Conservation (phyloP, 352 stramenopile genomes). For the Phytophthora quininea region DNA sequence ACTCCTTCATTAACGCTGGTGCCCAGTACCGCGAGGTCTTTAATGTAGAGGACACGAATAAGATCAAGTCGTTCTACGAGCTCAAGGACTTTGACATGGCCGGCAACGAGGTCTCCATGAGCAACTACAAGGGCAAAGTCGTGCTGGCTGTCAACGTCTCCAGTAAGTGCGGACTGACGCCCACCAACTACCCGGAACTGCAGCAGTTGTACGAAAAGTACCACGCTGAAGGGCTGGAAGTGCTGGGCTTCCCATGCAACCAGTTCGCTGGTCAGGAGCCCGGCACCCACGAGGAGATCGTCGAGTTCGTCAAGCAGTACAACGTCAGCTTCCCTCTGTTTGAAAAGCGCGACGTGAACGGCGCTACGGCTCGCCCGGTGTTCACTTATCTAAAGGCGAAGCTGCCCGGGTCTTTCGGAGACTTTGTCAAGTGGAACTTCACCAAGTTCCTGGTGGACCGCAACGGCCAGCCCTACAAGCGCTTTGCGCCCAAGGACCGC, state of each 20-base stretch:
- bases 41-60: slow-evolving; percentile 34
- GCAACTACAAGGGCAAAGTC: slow-evolving; percentile 72
- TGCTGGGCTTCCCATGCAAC: slow-evolving; percentile 91
- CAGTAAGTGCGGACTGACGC: slow-evolving; percentile 82
- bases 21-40: slow-evolving; percentile 52
- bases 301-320: slow-evolving; percentile 67
- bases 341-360: slow-evolving; percentile 91
- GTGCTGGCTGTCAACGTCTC: slow-evolving; percentile 84
- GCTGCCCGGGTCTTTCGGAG: slow-evolving; percentile 66
- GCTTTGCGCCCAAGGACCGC: slow-evolving; percentile 64
- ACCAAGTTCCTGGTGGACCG: slow-evolving; percentile 92
- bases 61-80: slow-evolving; percentile 76
- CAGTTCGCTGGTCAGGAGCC: slow-evolving; percentile 69
- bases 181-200: slow-evolving; percentile 90
- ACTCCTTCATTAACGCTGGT: slow-evolving; percentile 55
- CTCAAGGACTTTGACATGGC: slow-evolving; percentile 80
- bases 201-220: slow-evolving; percentile 78
- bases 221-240: slow-evolving; percentile 58
- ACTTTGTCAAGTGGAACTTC: slow-evolving; percentile 91
- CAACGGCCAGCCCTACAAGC: slow-evolving; percentile 73
- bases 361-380: slow-evolving; percentile 72
- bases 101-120: slow-evolving; percentile 68
- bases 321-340: slow-evolving; percentile 56
- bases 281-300: slow-evolving; percentile 82
- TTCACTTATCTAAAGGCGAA: slow-evolving; percentile 87